Base-by-base conservation (phyloP, 2,329 filamentous ascomycete genomes). In the Venturia aucupariae region DNA sequence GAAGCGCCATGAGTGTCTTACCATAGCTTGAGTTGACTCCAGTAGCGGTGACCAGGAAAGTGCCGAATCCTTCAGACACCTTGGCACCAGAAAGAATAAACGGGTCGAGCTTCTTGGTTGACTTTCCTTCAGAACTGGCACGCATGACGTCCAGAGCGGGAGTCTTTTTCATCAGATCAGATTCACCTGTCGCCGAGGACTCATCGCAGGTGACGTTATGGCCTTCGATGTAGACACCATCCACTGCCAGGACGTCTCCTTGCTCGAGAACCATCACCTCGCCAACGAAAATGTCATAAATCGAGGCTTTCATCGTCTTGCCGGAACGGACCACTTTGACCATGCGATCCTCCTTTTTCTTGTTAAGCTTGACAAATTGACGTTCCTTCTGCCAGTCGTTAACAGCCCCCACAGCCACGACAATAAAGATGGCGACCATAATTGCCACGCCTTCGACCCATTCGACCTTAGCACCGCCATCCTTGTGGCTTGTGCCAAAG, bases 1-100 rank as follows among this genome's bases (percentile, higher is more conserved):
- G 85, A 13, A 93, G 77, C 44, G 89, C 89, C 83, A 92, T 88
- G 77, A 92, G 83, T 2, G 86, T 91, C 70, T 90, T 89, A 64
- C 90, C 90, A 70, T 90, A 86, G 39, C 84, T 88, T 0, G 89
- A 90, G 73, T 92, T 83, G 42, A 88, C 81, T 67, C 90, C 90
- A 22, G 87, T 86, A 4, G 89, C 84, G 1, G 88, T 90, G 64
- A 92, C 89, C 64, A 93, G 73, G 74, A 90, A 92, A 4, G 84
- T 86, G 11, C 90, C 90, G 8, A 90, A 81, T 64, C 90, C 90
- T 70, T 91, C 88, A 0, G 86, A 85, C 13, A 93, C 86, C 68
- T 90, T 91, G 2, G 87, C 87, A 57, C 90, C 92, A 38, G 92
- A 96, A 69, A 96, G 90, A 70, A 97, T 91, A 74, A 93, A 93